Percentiles rank a stretch among this genome's conserved stretches.
Conservation (phyloP, 2,329 filamentous ascomycete genomes). For the Hypoxylon sp. region DNA sequence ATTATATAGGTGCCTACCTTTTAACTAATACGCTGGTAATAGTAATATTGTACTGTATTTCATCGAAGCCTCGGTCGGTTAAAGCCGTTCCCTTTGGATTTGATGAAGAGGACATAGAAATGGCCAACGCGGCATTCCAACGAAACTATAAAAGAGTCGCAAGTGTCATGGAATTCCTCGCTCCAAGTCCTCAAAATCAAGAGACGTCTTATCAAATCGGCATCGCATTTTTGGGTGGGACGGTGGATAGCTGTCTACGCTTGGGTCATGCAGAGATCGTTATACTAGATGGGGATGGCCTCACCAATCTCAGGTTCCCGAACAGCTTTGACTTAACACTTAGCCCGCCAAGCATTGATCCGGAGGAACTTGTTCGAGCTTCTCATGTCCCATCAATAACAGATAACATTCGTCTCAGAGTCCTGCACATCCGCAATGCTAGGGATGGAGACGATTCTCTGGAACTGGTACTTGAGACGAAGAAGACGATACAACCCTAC, state of each 20-base stretch:
- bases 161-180: not conserved
- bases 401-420: not conserved
- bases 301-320: not conserved
- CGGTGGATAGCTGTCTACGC: not conserved
- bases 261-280: not conserved
- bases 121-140: not conserved
- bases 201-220: not conserved
- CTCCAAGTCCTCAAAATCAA: not conserved
- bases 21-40: not conserved
- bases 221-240: not conserved
- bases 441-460: not conserved
- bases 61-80: not conserved
- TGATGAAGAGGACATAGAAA: not conserved
- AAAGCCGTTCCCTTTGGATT: not conserved
- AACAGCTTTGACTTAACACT: not conserved
- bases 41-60: not conserved
- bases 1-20: too few species aligned
- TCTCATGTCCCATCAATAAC: not conserved
- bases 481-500: not conserved
- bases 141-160: too few species aligned
- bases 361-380: not conserved
- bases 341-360: not conserved
- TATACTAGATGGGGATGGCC: conserved; percentile 1
- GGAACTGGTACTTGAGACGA: not conserved
- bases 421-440: not conserved